A percentile compares a stretch with the other conserved stretches of the same genome.
These are phyloP conservation scores for Chloris gayana DNA, from an alignment of 176 grass and related monocot genomes.

Conservation along the genomic window DNA sequence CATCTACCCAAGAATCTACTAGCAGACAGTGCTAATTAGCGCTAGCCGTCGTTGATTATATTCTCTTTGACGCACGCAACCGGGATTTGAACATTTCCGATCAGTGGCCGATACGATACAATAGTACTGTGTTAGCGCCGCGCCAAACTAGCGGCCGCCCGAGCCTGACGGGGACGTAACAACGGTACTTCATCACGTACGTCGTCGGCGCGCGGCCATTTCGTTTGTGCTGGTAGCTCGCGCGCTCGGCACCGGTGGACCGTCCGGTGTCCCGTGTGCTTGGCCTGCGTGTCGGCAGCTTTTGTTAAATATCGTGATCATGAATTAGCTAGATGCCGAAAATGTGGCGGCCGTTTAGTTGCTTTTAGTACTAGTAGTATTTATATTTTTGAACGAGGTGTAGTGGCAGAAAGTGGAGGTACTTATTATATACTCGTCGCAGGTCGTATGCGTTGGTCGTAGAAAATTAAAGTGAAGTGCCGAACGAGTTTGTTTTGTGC, in stretches of 20 bases:
- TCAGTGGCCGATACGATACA: not conserved
- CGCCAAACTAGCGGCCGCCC: slow-evolving; percentile 20
- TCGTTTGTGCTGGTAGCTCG: not conserved
- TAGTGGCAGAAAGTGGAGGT: too few relatives aligned
- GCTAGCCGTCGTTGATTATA: not conserved
- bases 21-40: not conserved
- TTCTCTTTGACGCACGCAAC: not conserved
- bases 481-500: not conserved
- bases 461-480: not conserved
- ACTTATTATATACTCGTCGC: not conserved
- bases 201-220: not conserved
- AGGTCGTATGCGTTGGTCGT: too few relatives aligned
- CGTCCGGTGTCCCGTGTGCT: not conserved
- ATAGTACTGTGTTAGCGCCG: not conserved
- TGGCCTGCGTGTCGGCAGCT: slow-evolving; percentile 37
- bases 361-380: too few relatives aligned
- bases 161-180: slow-evolving; percentile 31
- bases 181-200: slow-evolving; percentile 10
- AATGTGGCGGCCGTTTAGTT: too few relatives aligned
- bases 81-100: slow-evolving; percentile 13
- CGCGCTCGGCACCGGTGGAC: not conserved
- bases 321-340: too few relatives aligned
- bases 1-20: slow-evolving; percentile 3
- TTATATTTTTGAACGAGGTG: too few relatives aligned
- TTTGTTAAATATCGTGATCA: not conserved